A percentile compares a stretch with the other conserved stretches of the same genome.
Evolutionary conservation across 208 protist species (phyloP).

Genomic region (Leishmania braziliensis): DNA sequence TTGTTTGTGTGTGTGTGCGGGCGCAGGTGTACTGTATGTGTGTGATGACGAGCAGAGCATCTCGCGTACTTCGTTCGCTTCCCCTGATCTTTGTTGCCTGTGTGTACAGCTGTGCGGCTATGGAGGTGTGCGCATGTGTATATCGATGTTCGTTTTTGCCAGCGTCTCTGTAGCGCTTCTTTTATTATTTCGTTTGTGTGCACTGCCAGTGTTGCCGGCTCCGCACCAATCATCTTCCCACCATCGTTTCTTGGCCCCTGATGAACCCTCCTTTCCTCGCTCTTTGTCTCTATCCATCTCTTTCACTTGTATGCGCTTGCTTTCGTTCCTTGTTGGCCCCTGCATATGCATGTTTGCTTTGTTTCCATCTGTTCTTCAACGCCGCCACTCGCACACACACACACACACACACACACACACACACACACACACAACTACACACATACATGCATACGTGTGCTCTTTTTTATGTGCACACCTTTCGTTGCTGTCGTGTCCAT

Average conservation of each 20-base stretch:
- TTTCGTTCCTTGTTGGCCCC: slow-evolving; percentile 6
- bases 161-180: too few relatives aligned
- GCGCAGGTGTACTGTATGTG: background rate
- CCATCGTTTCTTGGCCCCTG: background rate
- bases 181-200: background rate
- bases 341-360: background rate
- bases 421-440: background rate
- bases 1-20: background rate
- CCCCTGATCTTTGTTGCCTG: background rate
- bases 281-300: background rate
- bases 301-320: slow-evolving; percentile 5
- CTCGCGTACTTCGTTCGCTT: background rate
- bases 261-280: background rate
- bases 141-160: background rate
- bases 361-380: background rate
- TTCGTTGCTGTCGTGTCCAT: background rate
- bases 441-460: too few relatives aligned
- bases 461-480: background rate
- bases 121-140: background rate
- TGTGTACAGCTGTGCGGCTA: background rate
- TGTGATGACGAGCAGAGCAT: background rate
- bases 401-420: background rate
- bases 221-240: background rate
- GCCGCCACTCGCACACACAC: background rate
- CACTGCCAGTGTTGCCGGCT: background rate